phyloP scores from a whole-genome alignment of 352 stramenopile genomes.

The Phytophthora vignae region DNA sequence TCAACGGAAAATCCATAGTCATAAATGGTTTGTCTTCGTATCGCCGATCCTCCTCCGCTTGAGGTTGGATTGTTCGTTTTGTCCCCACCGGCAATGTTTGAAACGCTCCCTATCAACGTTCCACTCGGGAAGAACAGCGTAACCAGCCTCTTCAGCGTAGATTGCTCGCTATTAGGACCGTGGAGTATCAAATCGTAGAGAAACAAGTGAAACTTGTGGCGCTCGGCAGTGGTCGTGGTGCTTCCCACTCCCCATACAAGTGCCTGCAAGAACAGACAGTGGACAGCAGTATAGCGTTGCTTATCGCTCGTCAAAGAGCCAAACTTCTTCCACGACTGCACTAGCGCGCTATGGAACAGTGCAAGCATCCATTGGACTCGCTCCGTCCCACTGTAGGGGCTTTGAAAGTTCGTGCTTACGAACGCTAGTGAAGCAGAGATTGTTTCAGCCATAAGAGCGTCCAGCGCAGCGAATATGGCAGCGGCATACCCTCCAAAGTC shows the following conservation, averaged over 20 bases:
- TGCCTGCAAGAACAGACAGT: constrained; percentile 77
- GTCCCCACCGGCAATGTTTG: constrained; percentile 22
- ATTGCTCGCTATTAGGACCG: constrained; percentile 53
- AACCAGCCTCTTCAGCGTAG: constrained; percentile 62
- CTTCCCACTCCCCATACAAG: constrained; percentile 78
- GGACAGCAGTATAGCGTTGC: constrained; percentile 60
- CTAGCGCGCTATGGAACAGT: constrained; percentile 62
- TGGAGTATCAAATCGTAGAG: constrained; percentile 64
- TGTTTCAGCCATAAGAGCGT: constrained; percentile 52
- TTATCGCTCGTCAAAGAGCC: constrained; percentile 65
- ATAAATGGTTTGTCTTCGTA: constrained; percentile 63
- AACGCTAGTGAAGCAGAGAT: constrained; percentile 56
- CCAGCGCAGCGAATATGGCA: constrained; percentile 52
- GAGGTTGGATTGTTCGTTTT: constrained; percentile 3
- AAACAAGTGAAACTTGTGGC: constrained; percentile 72
- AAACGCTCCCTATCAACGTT: constrained; percentile 2
- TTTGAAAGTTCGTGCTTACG: constrained; percentile 49
- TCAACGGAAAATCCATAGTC: constrained; percentile 73
- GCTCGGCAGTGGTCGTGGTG: constrained; percentile 53
- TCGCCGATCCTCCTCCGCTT: background rate
- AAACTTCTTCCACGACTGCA: constrained; percentile 66
- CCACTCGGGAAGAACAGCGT: constrained; percentile 63
- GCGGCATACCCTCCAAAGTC: constrained; percentile 42
- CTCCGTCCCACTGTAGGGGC: background rate
- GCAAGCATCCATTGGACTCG: constrained; percentile 44